Conservation (phyloP, 495 filamentous ascomycete genomes). For the Achaetomiella virescens region DNA sequence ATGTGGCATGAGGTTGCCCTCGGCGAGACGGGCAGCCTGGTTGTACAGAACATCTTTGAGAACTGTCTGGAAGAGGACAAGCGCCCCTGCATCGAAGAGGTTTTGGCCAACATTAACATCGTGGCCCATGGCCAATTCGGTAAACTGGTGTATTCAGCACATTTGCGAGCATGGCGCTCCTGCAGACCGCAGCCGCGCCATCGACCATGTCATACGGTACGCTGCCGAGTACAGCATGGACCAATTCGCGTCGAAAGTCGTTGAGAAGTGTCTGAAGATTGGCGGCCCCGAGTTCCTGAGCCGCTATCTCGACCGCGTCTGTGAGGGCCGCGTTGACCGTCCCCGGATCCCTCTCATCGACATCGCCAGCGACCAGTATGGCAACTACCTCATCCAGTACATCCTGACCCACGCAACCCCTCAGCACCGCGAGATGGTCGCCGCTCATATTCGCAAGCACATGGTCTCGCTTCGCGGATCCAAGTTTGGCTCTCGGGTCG, state of each 20-base stretch:
- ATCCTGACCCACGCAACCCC: constrained; percentile 80
- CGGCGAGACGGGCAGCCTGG: constrained; percentile 93
- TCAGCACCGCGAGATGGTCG: constrained; percentile 88
- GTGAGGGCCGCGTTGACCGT: constrained; percentile 81
- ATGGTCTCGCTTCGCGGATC: constrained; percentile 98
- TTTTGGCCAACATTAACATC: constrained; percentile 86
- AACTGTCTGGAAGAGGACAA: constrained; percentile 99
- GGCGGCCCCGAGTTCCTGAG: constrained; percentile 84
- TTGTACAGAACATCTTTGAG: constrained; percentile 99
- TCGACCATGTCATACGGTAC: constrained; percentile 90
- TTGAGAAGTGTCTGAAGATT: constrained; percentile 98
- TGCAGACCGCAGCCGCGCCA: constrained; percentile 82
- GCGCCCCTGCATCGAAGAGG: constrained; percentile 96
- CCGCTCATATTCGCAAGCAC: constrained; percentile 91
- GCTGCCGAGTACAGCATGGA: constrained; percentile 97
- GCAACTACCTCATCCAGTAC: constrained; percentile 97
- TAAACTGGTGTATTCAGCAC: constrained; percentile 99
- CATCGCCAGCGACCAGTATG: constrained; percentile 96
- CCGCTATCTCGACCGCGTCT: constrained; percentile 89
- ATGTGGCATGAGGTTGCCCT: constrained; percentile 99
- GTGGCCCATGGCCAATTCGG: constrained; percentile 98
- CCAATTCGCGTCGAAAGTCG: constrained; percentile 97
- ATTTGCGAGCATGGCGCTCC: constrained; percentile 96
- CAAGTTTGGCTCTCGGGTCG: constrained; percentile 96
- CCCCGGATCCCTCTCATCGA: constrained; percentile 97